phyloP scores from a whole-genome alignment of 1,284 basidiomycete species.

The Leucoagaricus sp. region DNA sequence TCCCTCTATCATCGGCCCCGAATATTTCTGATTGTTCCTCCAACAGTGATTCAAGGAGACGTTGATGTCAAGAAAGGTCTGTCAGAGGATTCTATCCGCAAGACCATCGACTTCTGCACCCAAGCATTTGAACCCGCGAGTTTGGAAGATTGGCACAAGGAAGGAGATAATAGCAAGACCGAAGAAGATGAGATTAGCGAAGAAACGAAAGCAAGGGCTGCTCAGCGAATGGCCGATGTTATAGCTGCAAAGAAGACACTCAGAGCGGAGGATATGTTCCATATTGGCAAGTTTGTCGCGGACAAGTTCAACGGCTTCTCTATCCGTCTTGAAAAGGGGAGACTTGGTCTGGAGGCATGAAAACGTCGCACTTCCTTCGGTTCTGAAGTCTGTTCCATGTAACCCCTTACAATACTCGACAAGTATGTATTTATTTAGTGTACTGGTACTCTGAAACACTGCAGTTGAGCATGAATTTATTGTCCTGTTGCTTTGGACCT shows the following conservation, averaged over 20 bases:
- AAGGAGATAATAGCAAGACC: neutral
- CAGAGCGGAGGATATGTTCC: constrained; percentile 18
- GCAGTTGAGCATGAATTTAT: too few species aligned
- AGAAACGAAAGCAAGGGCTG: too few species aligned
- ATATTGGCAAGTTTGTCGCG: constrained; percentile 16
- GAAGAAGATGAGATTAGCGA: neutral
- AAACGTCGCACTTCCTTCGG: too few species aligned
- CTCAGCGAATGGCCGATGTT: constrained; percentile 13
- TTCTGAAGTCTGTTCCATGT: too few species aligned
- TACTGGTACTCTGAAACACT: too few species aligned
- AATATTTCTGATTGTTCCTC: too few species aligned
- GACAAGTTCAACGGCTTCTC: constrained; percentile 16
- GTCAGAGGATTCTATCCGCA: constrained; percentile 16
- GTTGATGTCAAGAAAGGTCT: constrained; percentile 14
- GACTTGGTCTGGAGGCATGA: constrained; percentile 13
- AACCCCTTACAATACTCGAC: too few species aligned
- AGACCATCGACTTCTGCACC: constrained; percentile 20
- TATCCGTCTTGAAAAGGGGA: constrained; percentile 15
- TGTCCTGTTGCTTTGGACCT: too few species aligned
- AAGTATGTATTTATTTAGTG: too few species aligned
- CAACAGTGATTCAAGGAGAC: constrained; percentile 19
- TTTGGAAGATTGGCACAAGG: constrained; percentile 17
- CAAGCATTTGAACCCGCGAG: constrained; percentile 19
- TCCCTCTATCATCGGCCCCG: neutral
- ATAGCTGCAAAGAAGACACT: constrained; percentile 16